Base-by-base conservation (phyloP, 495 filamentous ascomycete species). In the Daldinia loculata region DNA sequence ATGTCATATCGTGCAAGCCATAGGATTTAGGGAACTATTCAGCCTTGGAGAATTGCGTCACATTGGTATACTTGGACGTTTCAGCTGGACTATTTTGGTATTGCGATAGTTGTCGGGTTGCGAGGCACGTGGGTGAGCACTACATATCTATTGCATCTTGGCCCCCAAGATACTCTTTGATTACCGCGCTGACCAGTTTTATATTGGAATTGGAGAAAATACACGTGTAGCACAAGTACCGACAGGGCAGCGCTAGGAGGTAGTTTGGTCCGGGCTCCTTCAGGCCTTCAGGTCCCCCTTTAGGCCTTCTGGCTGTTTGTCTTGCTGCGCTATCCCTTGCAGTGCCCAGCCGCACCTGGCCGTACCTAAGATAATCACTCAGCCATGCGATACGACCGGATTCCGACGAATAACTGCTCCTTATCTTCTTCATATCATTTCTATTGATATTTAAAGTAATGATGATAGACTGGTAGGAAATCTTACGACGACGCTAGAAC, bases 1-100 rank as follows among this genome's bases (percentile, higher is more conserved):
- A n/a, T 59, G 30, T 45, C 15, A 59, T 45, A 59, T 63, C 38
- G 19, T 43, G 43, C 26, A 14, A 8, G 8, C 34, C 5, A 55
- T 38, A 67, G 69, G 63, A 72, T 67, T 61, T 22, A 36, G 24
- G 29, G 55, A 56, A 19, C 39, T 32, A 15, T 58, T 61, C 8
- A 56, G 65, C 32, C 14, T 50, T 15, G 56, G 22, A 38, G 27
- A 30, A 17, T 36, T 52, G 27, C n/a, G 61, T 66, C 56, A 45
- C 19, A 60, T 56, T 50, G 29, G n/a, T 53, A 26, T 11, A n/a
- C 4, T 38, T 30, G 17, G 34, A 38, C 12, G 29, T 63, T 62
- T 66, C 68, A 71, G 57, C 68, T 70, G 38, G 3, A 50, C 22
- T 19, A n/a, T 57, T 57, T 30, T 39, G 36, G 19, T 39, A 26